Percentiles rank a stretch among this genome's conserved stretches.
phyloP scores from a whole-genome alignment of 1,284 basidiomycete species.

The Sanghuangporus baumii region DNA sequence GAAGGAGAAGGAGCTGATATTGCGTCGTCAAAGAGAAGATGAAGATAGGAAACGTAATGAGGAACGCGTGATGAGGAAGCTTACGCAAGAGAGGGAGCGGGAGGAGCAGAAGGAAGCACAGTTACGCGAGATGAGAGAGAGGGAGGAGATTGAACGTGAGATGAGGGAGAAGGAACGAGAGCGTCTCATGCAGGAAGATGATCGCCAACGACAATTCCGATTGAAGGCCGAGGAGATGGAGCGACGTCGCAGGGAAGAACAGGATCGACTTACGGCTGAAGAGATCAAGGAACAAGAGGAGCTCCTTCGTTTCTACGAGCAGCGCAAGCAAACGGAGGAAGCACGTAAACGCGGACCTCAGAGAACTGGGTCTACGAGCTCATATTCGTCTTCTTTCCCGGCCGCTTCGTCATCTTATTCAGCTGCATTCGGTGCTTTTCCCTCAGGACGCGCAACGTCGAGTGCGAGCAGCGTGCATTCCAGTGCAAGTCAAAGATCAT shows the following conservation, averaged over 20 bases:
- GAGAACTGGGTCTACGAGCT: slow-evolving; percentile 21
- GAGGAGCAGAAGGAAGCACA: neutral
- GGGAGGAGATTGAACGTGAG: slow-evolving; percentile 7
- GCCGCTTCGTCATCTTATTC: slow-evolving; percentile 5
- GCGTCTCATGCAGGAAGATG: neutral
- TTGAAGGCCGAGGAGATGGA: neutral
- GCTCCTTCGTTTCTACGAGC: slow-evolving; percentile 21
- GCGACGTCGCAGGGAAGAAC: neutral
- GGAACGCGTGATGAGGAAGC: neutral
- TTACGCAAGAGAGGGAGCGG: neutral
- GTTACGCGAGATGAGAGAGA: neutral
- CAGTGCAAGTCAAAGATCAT: slow-evolving; percentile 14
- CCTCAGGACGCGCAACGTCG: slow-evolving; percentile 9
- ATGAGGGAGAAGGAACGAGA: slow-evolving; percentile 14
- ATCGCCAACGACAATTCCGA: too few species aligned
- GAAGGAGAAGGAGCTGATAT: slow-evolving; percentile 3
- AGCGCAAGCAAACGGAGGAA: slow-evolving; percentile 27
- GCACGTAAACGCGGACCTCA: slow-evolving; percentile 22
- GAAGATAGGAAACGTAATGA: slow-evolving; percentile 5
- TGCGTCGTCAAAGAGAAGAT: slow-evolving; percentile 3
- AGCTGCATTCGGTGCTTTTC: slow-evolving; percentile 4
- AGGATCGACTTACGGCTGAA: neutral
- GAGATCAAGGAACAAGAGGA: slow-evolving; percentile 22
- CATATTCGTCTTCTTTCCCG: slow-evolving; percentile 20
- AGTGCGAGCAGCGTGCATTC: slow-evolving; percentile 7